Conservation (phyloP, 2,329 filamentous ascomycete species). For the Fusarium luffae region DNA sequence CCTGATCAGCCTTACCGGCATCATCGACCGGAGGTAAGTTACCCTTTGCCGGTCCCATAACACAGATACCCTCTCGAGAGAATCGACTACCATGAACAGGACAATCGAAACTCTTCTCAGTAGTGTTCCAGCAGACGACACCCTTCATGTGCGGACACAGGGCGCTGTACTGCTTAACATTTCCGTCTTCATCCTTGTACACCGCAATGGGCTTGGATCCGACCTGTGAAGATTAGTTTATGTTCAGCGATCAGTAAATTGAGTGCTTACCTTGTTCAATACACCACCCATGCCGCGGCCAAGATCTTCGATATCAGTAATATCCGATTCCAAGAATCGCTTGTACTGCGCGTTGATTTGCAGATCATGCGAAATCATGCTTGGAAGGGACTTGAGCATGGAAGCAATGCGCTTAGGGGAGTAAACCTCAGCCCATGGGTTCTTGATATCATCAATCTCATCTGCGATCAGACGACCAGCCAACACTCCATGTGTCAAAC, state of each 20-base stretch:
- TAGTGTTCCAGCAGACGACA: slow-evolving; percentile 66
- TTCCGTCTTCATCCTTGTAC: slow-evolving; percentile 66
- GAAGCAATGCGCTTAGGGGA: slow-evolving; percentile 59
- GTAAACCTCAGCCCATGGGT: slow-evolving; percentile 63
- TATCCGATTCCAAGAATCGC: slow-evolving; percentile 63
- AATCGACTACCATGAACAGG: slow-evolving; percentile 59
- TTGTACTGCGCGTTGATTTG: slow-evolving; percentile 68
- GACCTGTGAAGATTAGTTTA: not conserved
- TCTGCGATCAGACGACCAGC: slow-evolving; percentile 64
- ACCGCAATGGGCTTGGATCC: slow-evolving; percentile 61
- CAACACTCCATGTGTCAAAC: slow-evolving; percentile 66
- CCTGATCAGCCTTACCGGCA: slow-evolving; percentile 4
- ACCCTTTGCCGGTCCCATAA: slow-evolving; percentile 29
- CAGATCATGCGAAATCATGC: slow-evolving; percentile 62
- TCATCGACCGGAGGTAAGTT: slow-evolving; percentile 16
- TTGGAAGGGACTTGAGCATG: slow-evolving; percentile 57
- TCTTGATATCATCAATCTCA: slow-evolving; percentile 61
- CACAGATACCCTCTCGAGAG: slow-evolving; percentile 34
- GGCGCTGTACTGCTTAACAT: slow-evolving; percentile 62
- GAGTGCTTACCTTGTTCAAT: slow-evolving; percentile 54
- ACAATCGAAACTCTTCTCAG: slow-evolving; percentile 66
- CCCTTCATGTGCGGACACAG: slow-evolving; percentile 67
- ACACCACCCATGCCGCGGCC: slow-evolving; percentile 62
- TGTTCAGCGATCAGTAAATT: accelerated
- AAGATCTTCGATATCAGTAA: slow-evolving; percentile 67